Conservation (phyloP, 257 asterid species). For the Jacaranda mimosifolia region DNA sequence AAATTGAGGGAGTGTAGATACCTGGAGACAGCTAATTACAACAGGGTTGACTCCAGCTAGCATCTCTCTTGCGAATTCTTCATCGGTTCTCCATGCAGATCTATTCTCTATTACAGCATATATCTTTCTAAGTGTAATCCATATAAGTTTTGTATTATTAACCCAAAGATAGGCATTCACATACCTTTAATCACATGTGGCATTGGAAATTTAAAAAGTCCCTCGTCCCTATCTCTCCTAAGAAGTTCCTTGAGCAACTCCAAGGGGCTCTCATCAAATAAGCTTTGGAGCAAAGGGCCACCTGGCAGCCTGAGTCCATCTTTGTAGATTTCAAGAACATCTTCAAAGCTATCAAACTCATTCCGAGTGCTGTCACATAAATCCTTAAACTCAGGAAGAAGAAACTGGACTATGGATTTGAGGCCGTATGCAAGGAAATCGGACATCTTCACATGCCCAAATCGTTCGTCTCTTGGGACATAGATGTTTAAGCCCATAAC, state of each 20-base stretch:
- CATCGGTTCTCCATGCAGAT: constrained; percentile 71
- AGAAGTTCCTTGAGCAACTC: constrained; percentile 50
- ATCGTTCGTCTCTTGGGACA: constrained; percentile 64
- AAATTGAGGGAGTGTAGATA: constrained; percentile 3
- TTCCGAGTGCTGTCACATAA: constrained; percentile 42
- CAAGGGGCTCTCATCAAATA: constrained; percentile 38
- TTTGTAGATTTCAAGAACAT: constrained; percentile 49
- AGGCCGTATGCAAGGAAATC: constrained; percentile 52
- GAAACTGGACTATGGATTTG: constrained; percentile 51
- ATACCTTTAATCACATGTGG: constrained; percentile 63
- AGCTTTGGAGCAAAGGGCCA: constrained; percentile 12
- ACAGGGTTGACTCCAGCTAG: constrained; percentile 66
- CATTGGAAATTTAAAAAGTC: constrained; percentile 49
- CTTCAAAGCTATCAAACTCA: constrained; percentile 56
- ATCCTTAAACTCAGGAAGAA: constrained; percentile 51
- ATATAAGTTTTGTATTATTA: neutral
- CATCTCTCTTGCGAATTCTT: constrained; percentile 74
- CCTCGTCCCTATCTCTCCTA: constrained; percentile 44
- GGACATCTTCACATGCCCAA: constrained; percentile 58
- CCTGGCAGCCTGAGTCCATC: constrained; percentile 46
- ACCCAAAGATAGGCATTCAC: neutral
- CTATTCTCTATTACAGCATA: constrained; percentile 44
- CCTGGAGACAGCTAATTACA: constrained; percentile 55
- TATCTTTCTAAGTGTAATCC: too few species aligned
- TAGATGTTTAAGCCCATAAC: constrained; percentile 47